These are phyloP conservation scores for Penicillium canariense DNA, from an alignment of 495 filamentous ascomycete species.

Conservation along the genomic window DNA sequence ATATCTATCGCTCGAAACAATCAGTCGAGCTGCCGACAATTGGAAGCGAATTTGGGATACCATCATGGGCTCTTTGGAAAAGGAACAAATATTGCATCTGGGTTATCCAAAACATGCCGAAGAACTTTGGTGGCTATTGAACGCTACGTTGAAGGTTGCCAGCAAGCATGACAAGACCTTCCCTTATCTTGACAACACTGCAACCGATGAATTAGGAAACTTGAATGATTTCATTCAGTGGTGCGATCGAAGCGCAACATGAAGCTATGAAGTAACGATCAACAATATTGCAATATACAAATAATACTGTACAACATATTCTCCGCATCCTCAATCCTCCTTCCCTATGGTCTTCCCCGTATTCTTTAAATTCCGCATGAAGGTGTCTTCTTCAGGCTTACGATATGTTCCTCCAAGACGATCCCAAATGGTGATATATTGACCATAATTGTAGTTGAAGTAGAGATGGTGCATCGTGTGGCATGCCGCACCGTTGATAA, in stretches of 20 bases:
- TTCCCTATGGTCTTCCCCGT: conserved; percentile 4
- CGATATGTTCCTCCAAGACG: conserved; percentile 82
- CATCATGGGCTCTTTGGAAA: conserved; percentile 13
- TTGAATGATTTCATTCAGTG: conserved; percentile 41
- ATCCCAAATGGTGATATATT: conserved; percentile 94
- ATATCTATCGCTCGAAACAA: conserved; percentile 27
- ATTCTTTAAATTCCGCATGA: conserved; percentile 12
- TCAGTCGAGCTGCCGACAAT: conserved; percentile 31
- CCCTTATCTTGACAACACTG: conserved; percentile 32
- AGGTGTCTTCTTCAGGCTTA: conserved; percentile 49
- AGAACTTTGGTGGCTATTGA: conserved; percentile 41
- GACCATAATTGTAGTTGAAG: conserved; percentile 98
- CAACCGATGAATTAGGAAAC: conserved; percentile 38
- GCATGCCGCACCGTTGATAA: conserved; percentile 92
- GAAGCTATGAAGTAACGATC: conserved; percentile 5
- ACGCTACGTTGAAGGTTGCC: conserved; percentile 27
- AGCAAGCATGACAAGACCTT: conserved; percentile 15
- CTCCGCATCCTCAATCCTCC: background rate
- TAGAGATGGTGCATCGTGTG: conserved; percentile 93
- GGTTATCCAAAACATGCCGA: conserved; percentile 42
- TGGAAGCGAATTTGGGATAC: conserved; percentile 40
- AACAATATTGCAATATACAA: conserved; percentile 3
- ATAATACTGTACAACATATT: background rate
- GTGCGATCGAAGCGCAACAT: conserved; percentile 15
- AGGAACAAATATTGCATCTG: conserved; percentile 26